Evolutionary conservation across 441 rosid species (phyloP), one percentile per base, ranked within the genome.

Genomic region (Gossypium gossypioides): DNA sequence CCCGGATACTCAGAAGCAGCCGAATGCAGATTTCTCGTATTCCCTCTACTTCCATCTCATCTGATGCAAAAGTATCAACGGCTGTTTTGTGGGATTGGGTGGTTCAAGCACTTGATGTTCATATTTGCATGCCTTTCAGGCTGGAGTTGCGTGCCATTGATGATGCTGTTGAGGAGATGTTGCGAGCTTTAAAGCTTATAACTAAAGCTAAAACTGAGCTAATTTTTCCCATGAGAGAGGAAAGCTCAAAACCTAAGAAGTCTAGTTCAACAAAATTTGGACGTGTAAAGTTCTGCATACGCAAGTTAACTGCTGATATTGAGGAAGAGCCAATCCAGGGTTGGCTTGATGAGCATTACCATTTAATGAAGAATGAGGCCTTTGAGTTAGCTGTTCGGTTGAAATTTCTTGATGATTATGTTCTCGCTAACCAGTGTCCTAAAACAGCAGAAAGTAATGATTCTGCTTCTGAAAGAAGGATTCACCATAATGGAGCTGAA

Each of bases 301-400:
- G 97, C 61, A 91, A 84, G 74, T 77, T 96, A 50, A 87, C 86
- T 37, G 93, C 88, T 80, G 97, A 96, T 82, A 93, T 96, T 52
- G 99, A 96, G 85, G 99, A 96, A 82, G 99, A 96, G 80, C 98
- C 99, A 24, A 71, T 96, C 63, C 98, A 93, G 80, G 99, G 99
- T 46, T 96, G 99, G 99, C 97, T 93, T 85, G 99, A 93, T 83
- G 97, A 96, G 80, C 98, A 89, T 76, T 93, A 87, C 81, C 86
- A 79, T 57, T 84, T 96, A 80, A 80, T 88, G 89, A 96, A 89
- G 80, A 89, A 84, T 37, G 96, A 89, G 85, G 97, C 97, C 32
- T 77, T 84, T 80, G 99, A 96, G 84, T 83, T 88, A 79, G 97
- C 98, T 84, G 93, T 93, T 74, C 86, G 97, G 86, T 79, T 88